Evolutionary conservation across 192 early-diverging fungal genomes (phyloP), one percentile per base, ranked within the genome.

Genomic region (Linnemannia schmuckeri): DNA sequence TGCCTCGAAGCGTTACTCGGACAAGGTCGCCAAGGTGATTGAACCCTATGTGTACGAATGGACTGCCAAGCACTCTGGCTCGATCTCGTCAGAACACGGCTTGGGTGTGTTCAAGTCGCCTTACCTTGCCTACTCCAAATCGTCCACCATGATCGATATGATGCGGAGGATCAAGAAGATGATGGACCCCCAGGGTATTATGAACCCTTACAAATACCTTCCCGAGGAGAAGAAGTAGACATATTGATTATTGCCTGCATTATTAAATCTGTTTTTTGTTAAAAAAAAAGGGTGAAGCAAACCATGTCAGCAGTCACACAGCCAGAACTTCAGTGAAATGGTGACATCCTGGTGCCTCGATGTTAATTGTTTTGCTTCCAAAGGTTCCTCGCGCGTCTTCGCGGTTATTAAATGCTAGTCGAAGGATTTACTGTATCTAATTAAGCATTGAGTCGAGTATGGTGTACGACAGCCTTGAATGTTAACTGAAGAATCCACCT

Each of bases 121-220:
- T 70, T 91, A 93, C 72, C 83, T 97, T 63, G 80, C 89, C 37
- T 99, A 99, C 90, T 97, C 96, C 46, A 99, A 99, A 88, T 92
- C 94, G 9, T 88, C 88, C 0, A 91, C 91, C 17, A 97, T 97
- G 93, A 95, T 99, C 40, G 82, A 89, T 1, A 83, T 96, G 70
- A 99, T 99, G 99, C 87, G 93, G 81, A 90, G 91, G 22, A 88
- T 99, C 80, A 99, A 99, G 91, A 76, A 92, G n/a, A 82, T 97
- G 80, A 93, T 98, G 77, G 99, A 99, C 88, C 98, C 98, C 30
- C 97, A 98, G 57, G 94, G 93, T n/a, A 99, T 99, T 63, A 91
- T 99, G 92, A 99, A 98, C 82, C 95, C 95, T 3, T 95, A 95
- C 92, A 96, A 96, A 82, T 92, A 94, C 30, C 77, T 96, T 35